These are phyloP conservation scores for Neophaeococcomyces mojaviensis DNA, from an alignment of 2,329 filamentous ascomycete genomes.

Conservation along the genomic window DNA sequence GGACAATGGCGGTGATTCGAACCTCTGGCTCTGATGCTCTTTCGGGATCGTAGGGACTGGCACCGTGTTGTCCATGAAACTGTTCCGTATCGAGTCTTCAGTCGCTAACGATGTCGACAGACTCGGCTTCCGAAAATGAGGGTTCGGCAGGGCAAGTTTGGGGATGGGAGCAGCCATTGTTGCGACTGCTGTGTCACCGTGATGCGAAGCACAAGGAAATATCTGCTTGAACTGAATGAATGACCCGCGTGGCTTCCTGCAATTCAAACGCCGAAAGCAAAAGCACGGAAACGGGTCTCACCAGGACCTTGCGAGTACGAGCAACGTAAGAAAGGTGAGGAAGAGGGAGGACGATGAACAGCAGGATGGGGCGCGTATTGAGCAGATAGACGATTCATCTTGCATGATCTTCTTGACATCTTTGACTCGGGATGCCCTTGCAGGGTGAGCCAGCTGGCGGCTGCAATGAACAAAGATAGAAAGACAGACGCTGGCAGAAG, in stretches of 20 bases:
- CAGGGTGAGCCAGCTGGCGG: not conserved
- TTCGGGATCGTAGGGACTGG: slow-evolving; percentile 6
- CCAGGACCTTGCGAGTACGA: slow-evolving; percentile 12
- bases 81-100: slow-evolving; percentile 3
- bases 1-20: slow-evolving; percentile 1
- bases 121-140: slow-evolving; percentile 20
- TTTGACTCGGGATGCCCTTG: not conserved
- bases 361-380: slow-evolving; percentile 6
- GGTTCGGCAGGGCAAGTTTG: slow-evolving; percentile 19
- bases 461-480: slow-evolving; percentile 6
- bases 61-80: not conserved
- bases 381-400: slow-evolving; percentile 4
- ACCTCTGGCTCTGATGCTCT: not conserved
- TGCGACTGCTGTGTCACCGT: slow-evolving; percentile 2
- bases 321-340: not conserved
- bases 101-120: slow-evolving; percentile 8
- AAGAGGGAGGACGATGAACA: slow-evolving; percentile 9
- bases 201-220: slow-evolving; percentile 2
- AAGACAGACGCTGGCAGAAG: not conserved
- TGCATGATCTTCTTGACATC: slow-evolving; percentile 1
- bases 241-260: slow-evolving; percentile 8
- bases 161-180: slow-evolving; percentile 15
- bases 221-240: slow-evolving; percentile 3
- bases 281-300: slow-evolving; percentile 10
- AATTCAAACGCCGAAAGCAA: slow-evolving; percentile 4